Evolutionary conservation across 257 asterid species (phyloP).

Genomic region (Coffea eugenioides): DNA sequence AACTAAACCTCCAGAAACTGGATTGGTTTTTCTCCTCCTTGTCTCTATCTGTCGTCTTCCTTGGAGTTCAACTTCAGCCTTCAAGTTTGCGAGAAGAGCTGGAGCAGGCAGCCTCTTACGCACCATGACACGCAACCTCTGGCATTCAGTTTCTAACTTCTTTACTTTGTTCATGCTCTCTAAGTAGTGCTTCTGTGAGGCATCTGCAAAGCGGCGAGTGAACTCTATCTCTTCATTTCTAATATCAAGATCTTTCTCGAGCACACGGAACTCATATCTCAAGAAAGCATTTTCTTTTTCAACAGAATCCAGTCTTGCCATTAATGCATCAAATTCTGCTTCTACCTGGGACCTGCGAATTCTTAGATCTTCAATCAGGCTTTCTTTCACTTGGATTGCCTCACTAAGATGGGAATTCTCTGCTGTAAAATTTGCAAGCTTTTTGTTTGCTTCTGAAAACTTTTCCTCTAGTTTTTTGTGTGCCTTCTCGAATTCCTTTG

Average conservation of each 20-base stretch:
- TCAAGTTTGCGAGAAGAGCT: constrained; percentile 26
- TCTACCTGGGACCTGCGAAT: constrained; percentile 43
- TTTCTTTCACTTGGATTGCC: constrained; percentile 59
- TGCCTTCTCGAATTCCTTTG: constrained; percentile 47
- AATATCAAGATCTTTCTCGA: constrained; percentile 64
- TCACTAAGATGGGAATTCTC: constrained; percentile 66
- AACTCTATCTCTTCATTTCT: constrained; percentile 60
- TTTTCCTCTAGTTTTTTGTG: constrained; percentile 49
- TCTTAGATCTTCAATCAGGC: constrained; percentile 51
- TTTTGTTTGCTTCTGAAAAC: constrained; percentile 40
- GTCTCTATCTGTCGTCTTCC: constrained; percentile 35
- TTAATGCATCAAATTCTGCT: constrained; percentile 58
- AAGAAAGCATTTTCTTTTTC: constrained; percentile 83
- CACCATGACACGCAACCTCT: constrained; percentile 57
- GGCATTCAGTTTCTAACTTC: constrained; percentile 80
- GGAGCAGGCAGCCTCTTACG: constrained; percentile 60
- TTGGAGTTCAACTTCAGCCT: constrained; percentile 39
- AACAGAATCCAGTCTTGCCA: constrained; percentile 60
- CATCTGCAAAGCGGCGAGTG: constrained; percentile 44
- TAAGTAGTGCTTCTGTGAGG: constrained; percentile 42
- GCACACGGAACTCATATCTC: constrained; percentile 59
- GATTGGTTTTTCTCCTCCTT: constrained; percentile 34
- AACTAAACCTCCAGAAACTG: constrained; percentile 30
- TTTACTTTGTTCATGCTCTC: constrained; percentile 65
- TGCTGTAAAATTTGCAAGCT: constrained; percentile 40